Evolutionary conservation across 1,284 basidiomycete species (phyloP).

Genomic region (Chondrostereum purpureum): DNA sequence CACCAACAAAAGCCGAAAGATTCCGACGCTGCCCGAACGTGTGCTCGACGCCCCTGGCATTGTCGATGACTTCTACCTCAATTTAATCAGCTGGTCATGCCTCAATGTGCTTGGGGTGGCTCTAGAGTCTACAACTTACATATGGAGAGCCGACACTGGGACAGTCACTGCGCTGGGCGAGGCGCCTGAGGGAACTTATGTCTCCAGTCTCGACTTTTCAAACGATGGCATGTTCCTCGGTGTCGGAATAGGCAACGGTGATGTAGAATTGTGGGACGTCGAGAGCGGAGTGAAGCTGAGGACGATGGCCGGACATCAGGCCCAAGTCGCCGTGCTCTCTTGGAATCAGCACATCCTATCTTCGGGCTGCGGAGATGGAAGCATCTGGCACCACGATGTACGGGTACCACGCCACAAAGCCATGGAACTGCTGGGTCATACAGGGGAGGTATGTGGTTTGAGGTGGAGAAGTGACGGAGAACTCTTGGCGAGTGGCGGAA

Average conservation of each 20-base stretch:
- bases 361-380: constrained; percentile 87
- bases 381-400: constrained; percentile 93
- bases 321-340: constrained; percentile 74
- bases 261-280: constrained; percentile 95
- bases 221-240: constrained; percentile 85
- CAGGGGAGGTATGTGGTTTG: constrained; percentile 83
- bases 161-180: constrained; percentile 74
- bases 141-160: constrained; percentile 93
- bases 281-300: constrained; percentile 76
- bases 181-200: constrained; percentile 66
- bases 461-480: constrained; percentile 82
- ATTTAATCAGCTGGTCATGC: constrained; percentile 85
- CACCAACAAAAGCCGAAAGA: constrained; percentile 68
- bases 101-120: constrained; percentile 87
- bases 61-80: constrained; percentile 96
- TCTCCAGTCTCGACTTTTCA: constrained; percentile 81
- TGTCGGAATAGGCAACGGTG: constrained; percentile 79
- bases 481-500: constrained; percentile 88
- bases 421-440: constrained; percentile 82
- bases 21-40: constrained; percentile 80
- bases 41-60: constrained; percentile 95
- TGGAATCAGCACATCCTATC: constrained; percentile 85
- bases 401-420: constrained; percentile 84
- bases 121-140: constrained; percentile 75
- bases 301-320: constrained; percentile 82